phyloP scores from a whole-genome alignment of 2,329 filamentous ascomycete species.

The Ceratocystiopsis sp. region DNA sequence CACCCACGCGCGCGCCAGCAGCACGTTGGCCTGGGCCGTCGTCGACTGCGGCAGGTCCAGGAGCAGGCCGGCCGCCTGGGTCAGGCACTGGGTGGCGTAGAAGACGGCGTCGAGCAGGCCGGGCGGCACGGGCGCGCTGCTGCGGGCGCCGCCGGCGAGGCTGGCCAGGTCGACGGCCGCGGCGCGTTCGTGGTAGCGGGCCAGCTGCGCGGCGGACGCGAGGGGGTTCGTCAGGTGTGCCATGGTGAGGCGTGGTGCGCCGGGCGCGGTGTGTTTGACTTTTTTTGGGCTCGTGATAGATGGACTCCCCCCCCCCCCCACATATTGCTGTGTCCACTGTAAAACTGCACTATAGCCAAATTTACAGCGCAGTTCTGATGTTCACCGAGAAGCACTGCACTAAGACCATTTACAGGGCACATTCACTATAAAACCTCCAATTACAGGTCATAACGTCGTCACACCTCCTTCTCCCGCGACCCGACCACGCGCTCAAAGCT shows the following conservation, averaged over 20 bases:
- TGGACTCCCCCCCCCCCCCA: no score
- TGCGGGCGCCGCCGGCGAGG: conserved; percentile 29
- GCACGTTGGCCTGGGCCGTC: conserved; percentile 68
- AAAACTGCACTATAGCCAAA: no score
- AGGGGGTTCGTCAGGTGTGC: conserved; percentile 53
- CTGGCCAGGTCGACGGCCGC: conserved; percentile 39
- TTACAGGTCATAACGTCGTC: background rate
- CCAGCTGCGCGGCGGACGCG: conserved; percentile 54
- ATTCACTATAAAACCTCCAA: no score
- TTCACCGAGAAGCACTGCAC: no score
- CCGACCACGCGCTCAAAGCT: conserved; percentile 39
- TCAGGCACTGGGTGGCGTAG: conserved; percentile 54
- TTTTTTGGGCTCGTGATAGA: no score
- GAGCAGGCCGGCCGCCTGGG: conserved; percentile 64
- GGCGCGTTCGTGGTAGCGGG: conserved; percentile 32
- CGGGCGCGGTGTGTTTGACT: background rate
- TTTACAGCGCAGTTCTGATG: no score
- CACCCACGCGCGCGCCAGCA: conserved; percentile 70
- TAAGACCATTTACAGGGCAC: no score
- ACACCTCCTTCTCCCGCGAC: conserved; percentile 29
- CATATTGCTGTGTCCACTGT: no score
- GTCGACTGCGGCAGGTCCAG: conserved; percentile 72
- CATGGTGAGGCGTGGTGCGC: conserved; percentile 20
- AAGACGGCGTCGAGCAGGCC: conserved; percentile 58
- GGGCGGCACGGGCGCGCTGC: conserved; percentile 33